Base-by-base conservation (phyloP, 306 rosid species). In the Ziziphus jujuba region DNA sequence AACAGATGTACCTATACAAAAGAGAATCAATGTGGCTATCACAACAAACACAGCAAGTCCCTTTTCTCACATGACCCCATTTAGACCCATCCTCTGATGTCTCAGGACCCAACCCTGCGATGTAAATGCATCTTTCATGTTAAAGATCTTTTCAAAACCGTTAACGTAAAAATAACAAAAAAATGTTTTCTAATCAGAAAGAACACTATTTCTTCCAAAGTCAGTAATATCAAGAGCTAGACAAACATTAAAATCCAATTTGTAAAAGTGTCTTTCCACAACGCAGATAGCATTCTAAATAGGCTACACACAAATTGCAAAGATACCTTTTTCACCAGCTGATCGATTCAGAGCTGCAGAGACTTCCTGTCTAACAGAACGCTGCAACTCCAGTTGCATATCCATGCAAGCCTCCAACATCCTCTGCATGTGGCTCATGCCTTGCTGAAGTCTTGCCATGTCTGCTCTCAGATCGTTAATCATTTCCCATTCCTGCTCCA, bases 341-440 rank as follows among this genome's bases (percentile, higher is more conserved):
- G 97, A 85, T 63, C 96, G 91, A 66, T 95, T 95, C 67, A 95
- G 80, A 7, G 99, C 97, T 23, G 99, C 99, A 40, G 99, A 90
- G 52, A 95, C 99, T 86, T 95, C 99, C 86, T 95, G 99, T 76
- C 97, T 85, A 34, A 95, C 96, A 75, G 99, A 90, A 35, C 99
- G 97, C 77, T 95, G 99, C 87, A 95, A 80, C 85, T 95, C 99
- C 77, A 95, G 87, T 71, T 95, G 99, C 99, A 95, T 95, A 69
- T 95, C 99, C 99, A 95, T 95, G 91, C 99, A 95, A 35, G 99
- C 97, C 82, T 95, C 99, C 89, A 95, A 76, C 96, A 88, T 87
- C 77, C 96, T 88, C 87, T 95, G 99, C 99, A 95, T 91, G 83
- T 95, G 99, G 75, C 87, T 90, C 99, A 95, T 95, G 75, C 99